These are phyloP conservation scores for Blastobotrys ciferrii DNA, from an alignment of 1,139 yeast species.

Conservation along the genomic window DNA sequence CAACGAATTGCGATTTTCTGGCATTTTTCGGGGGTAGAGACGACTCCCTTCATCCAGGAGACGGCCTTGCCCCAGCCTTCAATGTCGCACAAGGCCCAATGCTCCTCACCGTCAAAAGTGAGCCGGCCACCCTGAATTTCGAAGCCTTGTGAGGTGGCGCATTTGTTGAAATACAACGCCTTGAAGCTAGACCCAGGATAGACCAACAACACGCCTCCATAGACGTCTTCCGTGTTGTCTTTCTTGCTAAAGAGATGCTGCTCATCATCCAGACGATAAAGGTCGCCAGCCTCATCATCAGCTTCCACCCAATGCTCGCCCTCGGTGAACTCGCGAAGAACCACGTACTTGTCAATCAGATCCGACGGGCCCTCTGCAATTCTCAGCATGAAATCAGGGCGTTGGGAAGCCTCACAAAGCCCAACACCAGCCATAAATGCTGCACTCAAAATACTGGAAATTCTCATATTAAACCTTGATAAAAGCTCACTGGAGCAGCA, in stretches of 20 bases:
- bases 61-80: neutral
- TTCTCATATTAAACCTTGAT: no score
- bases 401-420: neutral
- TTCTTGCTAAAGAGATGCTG: neutral
- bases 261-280: conserved; percentile 7
- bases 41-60: neutral
- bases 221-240: neutral
- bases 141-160: conserved; percentile 1
- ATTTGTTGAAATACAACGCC: neutral
- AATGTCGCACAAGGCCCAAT: conserved; percentile 3
- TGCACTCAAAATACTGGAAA: neutral
- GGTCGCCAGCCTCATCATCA: neutral
- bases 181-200: conserved; percentile 3
- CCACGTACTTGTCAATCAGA: neutral
- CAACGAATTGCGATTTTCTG: neutral
- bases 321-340: neutral
- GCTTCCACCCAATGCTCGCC: conserved; percentile 2
- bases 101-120: conserved; percentile 7
- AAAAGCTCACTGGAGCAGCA: no score
- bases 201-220: conserved; percentile 1
- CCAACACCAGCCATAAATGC: no score
- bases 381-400: conserved; percentile 9
- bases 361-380: neutral
- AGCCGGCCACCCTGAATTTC: conserved; percentile 2
- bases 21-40: neutral